These are phyloP conservation scores for Favolaschia claudopus DNA, from an alignment of 768 basidiomycete species.

Conservation along the genomic window DNA sequence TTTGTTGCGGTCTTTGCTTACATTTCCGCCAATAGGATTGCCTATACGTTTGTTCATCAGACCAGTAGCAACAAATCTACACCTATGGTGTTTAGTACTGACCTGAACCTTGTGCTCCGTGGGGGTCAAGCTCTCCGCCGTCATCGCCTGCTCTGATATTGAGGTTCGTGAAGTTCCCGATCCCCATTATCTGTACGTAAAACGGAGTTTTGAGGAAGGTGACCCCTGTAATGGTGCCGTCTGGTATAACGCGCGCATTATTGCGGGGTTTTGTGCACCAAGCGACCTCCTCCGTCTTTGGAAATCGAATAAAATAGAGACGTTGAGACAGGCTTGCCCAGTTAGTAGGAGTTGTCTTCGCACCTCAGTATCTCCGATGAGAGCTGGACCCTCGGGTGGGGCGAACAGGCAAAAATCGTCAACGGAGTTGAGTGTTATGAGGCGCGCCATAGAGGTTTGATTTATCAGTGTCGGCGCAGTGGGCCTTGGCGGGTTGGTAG, in stretches of 20 bases:
- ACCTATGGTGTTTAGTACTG: not conserved
- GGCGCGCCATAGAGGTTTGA: conserved; percentile 19
- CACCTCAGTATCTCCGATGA: conserved; percentile 15
- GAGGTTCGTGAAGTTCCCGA: conserved; percentile 49
- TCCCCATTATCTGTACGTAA: conserved; percentile 51
- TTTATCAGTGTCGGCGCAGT: conserved; percentile 13
- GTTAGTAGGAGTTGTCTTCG: not conserved
- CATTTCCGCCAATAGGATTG: conserved; percentile 54
- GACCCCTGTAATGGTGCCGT: conserved; percentile 17
- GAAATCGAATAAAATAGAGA: too few species aligned
- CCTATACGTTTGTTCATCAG: too few species aligned
- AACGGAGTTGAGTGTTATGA: conserved; percentile 21
- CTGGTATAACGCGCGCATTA: conserved; percentile 19
- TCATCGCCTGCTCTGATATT: conserved; percentile 49
- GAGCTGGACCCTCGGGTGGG: conserved; percentile 7
- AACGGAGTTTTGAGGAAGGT: conserved; percentile 35
- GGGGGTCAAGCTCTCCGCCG: conserved; percentile 55
- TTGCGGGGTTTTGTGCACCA: conserved; percentile 23
- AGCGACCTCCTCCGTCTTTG: conserved; percentile 17
- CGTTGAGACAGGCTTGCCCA: too few species aligned
- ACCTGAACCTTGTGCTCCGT: conserved; percentile 47
- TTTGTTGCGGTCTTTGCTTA: too few species aligned
- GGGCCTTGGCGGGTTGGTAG: conserved; percentile 20
- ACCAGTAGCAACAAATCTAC: too few species aligned
- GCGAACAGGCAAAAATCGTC: conserved; percentile 26